phyloP scores from a whole-genome alignment of 257 asterid species.

The Oldenlandia corymbosa region DNA sequence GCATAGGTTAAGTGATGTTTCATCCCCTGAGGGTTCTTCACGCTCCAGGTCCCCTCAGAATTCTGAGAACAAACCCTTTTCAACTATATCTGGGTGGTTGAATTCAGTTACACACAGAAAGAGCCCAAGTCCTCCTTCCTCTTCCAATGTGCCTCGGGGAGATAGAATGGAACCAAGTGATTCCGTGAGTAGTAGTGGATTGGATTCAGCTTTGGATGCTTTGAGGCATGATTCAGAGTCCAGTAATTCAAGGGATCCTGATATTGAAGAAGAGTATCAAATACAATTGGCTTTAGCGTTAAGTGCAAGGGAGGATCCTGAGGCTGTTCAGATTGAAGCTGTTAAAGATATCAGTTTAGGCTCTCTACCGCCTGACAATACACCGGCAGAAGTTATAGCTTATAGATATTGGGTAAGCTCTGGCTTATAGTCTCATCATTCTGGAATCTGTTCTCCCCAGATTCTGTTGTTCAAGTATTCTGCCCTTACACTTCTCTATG shows the following conservation, averaged over 20 bases:
- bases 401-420: slow-evolving; percentile 82
- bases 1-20: slow-evolving; percentile 40
- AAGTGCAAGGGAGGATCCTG: slow-evolving; percentile 98
- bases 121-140: slow-evolving; percentile 69
- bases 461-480: neutral
- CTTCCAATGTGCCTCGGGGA: slow-evolving; percentile 48
- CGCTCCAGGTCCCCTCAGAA: slow-evolving; percentile 39
- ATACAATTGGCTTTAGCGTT: slow-evolving; percentile 85
- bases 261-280: slow-evolving; percentile 89
- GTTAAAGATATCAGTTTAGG: slow-evolving; percentile 97
- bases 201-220: slow-evolving; percentile 64
- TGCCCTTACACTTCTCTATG: slow-evolving; percentile 1
- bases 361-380: slow-evolving; percentile 58
- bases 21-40: slow-evolving; percentile 44
- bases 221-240: slow-evolving; percentile 55
- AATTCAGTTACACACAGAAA: slow-evolving; percentile 66
- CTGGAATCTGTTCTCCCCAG: neutral
- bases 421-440: slow-evolving; percentile 1
- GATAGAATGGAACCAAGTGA: slow-evolving; percentile 63
- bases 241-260: slow-evolving; percentile 66
- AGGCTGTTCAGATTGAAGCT: slow-evolving; percentile 98
- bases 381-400: slow-evolving; percentile 85
- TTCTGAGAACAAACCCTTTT: slow-evolving; percentile 66
- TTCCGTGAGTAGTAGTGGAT: slow-evolving; percentile 61
- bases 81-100: slow-evolving; percentile 89